A percentile compares a stretch with the other conserved stretches of the same genome.
phyloP scores from a whole-genome alignment of 2,329 filamentous ascomycete genomes.

The Apiospora pterosperma region DNA sequence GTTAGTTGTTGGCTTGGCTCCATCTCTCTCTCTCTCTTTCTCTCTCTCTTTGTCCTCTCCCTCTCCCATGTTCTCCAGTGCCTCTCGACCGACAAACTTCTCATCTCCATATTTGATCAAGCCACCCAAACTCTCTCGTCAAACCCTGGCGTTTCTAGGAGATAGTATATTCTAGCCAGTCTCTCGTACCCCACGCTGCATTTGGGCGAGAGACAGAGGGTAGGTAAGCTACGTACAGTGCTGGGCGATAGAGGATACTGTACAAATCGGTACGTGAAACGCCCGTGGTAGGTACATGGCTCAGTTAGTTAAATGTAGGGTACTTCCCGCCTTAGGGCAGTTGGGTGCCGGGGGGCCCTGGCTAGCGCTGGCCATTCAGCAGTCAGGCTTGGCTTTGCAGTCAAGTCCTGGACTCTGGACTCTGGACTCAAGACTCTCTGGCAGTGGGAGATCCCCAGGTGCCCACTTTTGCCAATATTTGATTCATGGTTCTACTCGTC shows the following conservation, averaged over 20 bases:
- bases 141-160: too few relatives aligned
- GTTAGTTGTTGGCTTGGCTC: neutral
- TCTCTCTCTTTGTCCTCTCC: neutral
- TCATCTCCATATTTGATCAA: neutral
- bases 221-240: neutral
- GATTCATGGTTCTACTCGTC: slow-evolving; percentile 15
- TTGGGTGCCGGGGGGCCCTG: slow-evolving; percentile 5
- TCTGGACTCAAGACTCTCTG: slow-evolving; percentile 10
- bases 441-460: slow-evolving; percentile 19
- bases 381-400: slow-evolving; percentile 6
- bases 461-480: slow-evolving; percentile 29
- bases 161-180: too few relatives aligned
- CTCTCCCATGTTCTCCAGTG: neutral
- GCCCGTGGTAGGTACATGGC: neutral
- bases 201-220: too few relatives aligned
- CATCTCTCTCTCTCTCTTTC: neutral
- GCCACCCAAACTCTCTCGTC: neutral
- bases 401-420: slow-evolving; percentile 8
- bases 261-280: neutral
- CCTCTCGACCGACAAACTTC: neutral
- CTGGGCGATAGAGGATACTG: neutral
- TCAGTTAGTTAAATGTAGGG: too few relatives aligned
- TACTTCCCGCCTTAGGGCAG: neutral
- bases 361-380: slow-evolving; percentile 5
- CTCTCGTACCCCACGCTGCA: too few relatives aligned